A percentile compares a stretch with the other conserved stretches of the same genome.
Evolutionary conservation across 345 rosid genomes (phyloP).

Genomic region (Triadica sebifera): DNA sequence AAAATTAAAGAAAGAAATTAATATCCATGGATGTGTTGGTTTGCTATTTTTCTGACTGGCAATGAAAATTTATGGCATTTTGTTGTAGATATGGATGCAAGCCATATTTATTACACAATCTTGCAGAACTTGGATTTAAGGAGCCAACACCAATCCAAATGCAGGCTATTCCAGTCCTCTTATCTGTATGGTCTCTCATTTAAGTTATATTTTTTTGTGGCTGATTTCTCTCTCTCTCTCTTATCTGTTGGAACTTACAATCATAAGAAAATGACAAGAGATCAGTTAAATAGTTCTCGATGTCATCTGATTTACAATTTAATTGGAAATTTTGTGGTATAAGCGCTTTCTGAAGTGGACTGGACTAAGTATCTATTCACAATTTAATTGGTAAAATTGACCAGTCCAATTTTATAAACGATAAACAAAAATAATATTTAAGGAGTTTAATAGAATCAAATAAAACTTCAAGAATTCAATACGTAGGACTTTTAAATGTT

Average conservation of each 20-base stretch:
- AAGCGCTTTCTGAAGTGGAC: neutral
- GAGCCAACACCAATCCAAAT: conserved; percentile 98
- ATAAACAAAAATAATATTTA: no score
- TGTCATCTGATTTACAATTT: neutral
- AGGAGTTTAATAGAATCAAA: no score
- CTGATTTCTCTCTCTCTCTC: neutral
- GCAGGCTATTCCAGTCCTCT: conserved; percentile 89
- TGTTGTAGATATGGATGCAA: conserved; percentile 65
- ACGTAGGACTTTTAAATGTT: no score
- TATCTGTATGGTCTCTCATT: conserved; percentile 60
- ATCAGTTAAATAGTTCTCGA: neutral
- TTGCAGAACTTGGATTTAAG: conserved; percentile 74
- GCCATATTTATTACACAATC: conserved; percentile 56
- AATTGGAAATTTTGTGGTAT: neutral
- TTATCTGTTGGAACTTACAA: neutral
- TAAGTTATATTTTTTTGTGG: conserved; percentile 13
- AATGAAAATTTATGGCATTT: neutral
- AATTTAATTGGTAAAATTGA: no score
- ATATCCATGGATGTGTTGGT: neutral
- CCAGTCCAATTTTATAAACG: no score
- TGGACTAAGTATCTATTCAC: no score
- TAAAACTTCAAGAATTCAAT: no score
- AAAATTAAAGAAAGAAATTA: neutral
- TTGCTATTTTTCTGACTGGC: neutral
- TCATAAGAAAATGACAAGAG: neutral